phyloP scores from a whole-genome alignment of 371 early-diverging fungal species.

The Mortierella sp. region DNA sequence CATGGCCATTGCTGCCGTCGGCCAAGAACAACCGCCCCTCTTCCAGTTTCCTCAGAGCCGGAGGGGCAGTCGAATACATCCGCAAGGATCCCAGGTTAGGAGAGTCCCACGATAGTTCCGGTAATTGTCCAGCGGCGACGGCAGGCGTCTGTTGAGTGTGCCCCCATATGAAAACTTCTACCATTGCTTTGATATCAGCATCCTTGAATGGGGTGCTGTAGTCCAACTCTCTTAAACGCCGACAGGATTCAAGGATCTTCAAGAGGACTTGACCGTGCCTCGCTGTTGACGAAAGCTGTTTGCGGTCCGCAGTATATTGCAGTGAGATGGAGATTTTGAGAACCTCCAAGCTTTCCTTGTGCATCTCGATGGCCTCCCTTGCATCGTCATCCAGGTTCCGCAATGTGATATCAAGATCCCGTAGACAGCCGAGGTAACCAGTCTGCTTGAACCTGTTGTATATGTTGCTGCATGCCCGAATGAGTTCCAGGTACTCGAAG shows the following conservation, averaged over 20 bases:
- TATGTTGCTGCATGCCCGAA: constrained; percentile 3
- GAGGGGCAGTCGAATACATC: too few species aligned
- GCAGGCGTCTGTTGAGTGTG: background rate
- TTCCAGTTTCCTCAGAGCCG: too few species aligned
- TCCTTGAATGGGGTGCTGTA: background rate
- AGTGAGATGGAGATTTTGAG: constrained; percentile 6
- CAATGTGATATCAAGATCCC: constrained; percentile 5
- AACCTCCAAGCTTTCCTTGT: constrained; percentile 1
- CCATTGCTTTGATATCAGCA: constrained; percentile 1
- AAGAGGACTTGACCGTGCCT: background rate
- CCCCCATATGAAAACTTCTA: background rate
- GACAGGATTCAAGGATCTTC: background rate
- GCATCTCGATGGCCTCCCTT: constrained; percentile 4
- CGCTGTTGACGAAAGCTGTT: background rate
- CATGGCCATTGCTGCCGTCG: background rate
- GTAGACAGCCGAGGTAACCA: background rate
- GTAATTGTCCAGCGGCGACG: background rate
- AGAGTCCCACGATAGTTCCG: background rate
- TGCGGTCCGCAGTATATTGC: background rate
- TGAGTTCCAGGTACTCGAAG: background rate
- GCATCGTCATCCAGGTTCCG: constrained; percentile 5
- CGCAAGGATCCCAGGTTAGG: background rate
- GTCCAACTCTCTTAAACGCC: background rate
- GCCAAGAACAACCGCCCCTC: background rate
- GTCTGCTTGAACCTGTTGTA: background rate